These are phyloP conservation scores for Viridothelium virens DNA, from an alignment of 495 filamentous ascomycete genomes.

Conservation along the genomic window DNA sequence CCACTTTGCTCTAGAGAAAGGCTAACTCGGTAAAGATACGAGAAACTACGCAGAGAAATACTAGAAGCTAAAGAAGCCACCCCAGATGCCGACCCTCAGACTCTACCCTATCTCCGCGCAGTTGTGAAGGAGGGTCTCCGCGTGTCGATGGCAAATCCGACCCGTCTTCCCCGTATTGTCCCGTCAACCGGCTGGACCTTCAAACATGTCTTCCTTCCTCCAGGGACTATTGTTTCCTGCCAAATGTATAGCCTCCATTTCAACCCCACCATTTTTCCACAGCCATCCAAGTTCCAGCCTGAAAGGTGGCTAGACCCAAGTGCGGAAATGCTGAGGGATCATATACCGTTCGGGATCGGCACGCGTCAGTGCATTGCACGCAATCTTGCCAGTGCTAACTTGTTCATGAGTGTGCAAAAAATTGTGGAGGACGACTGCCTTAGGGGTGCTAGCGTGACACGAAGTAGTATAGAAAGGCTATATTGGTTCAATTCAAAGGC, in stretches of 20 bases:
- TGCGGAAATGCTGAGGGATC: slow-evolving; percentile 36
- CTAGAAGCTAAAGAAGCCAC: slow-evolving; percentile 23
- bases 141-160: slow-evolving; percentile 44
- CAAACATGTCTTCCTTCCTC: slow-evolving; percentile 35
- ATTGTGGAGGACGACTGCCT: slow-evolving; percentile 39
- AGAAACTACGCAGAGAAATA: slow-evolving; percentile 35
- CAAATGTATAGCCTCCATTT: slow-evolving; percentile 41
- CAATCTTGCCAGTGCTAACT: slow-evolving; percentile 40
- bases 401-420: slow-evolving; percentile 35
- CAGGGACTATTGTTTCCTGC: slow-evolving; percentile 41
- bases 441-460: slow-evolving; percentile 34
- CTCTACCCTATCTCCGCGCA: slow-evolving; percentile 38
- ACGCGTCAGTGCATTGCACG: slow-evolving; percentile 44
- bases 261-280: slow-evolving; percentile 39
- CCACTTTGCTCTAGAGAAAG: not conserved
- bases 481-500: slow-evolving; percentile 47
- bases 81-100: slow-evolving; percentile 27
- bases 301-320: slow-evolving; percentile 44
- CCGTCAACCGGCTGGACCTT: slow-evolving; percentile 37
- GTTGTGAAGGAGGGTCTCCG: slow-evolving; percentile 42
- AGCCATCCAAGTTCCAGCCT: slow-evolving; percentile 40
- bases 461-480: slow-evolving; percentile 38
- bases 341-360: slow-evolving; percentile 45
- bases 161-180: slow-evolving; percentile 43
- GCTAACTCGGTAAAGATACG: slow-evolving; percentile 29